A percentile compares a stretch with the other conserved stretches of the same genome.
phyloP scores from a whole-genome alignment of 2,329 filamentous ascomycete genomes.

The Cladosporium cucumerinum region DNA sequence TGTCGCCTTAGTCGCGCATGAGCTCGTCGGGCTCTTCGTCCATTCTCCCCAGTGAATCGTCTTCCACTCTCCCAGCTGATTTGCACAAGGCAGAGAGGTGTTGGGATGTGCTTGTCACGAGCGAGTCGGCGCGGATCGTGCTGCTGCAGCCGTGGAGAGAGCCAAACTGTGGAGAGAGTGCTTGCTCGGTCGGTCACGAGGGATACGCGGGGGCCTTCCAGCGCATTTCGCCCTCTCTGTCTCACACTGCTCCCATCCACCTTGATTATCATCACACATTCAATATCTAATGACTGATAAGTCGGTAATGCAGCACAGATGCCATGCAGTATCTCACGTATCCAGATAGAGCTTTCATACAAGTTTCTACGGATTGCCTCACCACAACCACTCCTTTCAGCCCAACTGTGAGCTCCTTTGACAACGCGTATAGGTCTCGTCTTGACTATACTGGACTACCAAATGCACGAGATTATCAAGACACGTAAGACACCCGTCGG shows the following conservation, averaged over 20 bases:
- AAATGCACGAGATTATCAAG: too few species aligned
- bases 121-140: conserved; percentile 1
- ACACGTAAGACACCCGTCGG: not conserved
- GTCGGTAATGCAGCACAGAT: not conserved
- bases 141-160: not conserved
- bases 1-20: conserved; percentile 13
- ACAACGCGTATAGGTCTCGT: not conserved
- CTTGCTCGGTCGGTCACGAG: not conserved
- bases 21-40: conserved; percentile 13
- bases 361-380: not conserved
- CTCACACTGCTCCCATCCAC: not conserved
- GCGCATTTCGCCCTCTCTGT: not conserved
- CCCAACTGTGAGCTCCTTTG: not conserved
- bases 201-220: not conserved
- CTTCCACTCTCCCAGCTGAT: not conserved
- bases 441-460: not conserved
- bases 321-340: not conserved
- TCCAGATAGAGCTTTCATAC: not conserved
- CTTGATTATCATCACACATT: not conserved
- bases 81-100: not conserved
- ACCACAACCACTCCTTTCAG: not conserved
- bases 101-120: not conserved
- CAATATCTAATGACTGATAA: not conserved
- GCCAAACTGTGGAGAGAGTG: conserved; percentile 1
- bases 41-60: conserved; percentile 5